Base-by-base conservation (phyloP, 2,329 filamentous ascomycete species). In the Fusarium sp. region DNA sequence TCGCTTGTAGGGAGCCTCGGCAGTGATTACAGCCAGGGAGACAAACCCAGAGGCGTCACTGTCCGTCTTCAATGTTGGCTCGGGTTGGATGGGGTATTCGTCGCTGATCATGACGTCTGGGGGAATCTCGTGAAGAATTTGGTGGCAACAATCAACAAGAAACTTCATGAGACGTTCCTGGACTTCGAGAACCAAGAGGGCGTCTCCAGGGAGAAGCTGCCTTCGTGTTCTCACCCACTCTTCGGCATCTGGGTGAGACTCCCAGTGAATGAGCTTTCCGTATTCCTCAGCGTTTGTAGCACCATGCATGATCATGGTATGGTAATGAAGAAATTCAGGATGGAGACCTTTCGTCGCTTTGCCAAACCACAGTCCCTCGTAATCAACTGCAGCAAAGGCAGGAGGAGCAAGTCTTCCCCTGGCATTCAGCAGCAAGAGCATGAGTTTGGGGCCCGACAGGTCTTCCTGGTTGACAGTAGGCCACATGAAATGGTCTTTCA, bases 401-500 rank as follows among this genome's bases (percentile, higher is more conserved):
- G 81, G 76, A 0, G 89, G 89, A 0, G 75, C 66, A 62, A 88
- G 75, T 0, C 86, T 83, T 10, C 83, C 88, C 12, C 89, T 83
- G 0, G 87, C 79, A 62, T 89, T 88, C 17, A 92, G 76, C 26
- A 91, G 80, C 12, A 91, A 77, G 0, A 84, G 81, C 14, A 91
- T 74, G 0, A 79, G 66, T 54, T 84, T 86, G 0, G 83, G 77
- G 28, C 84, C 81, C 0, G 75, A 58, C 2, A 91, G 80, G 72
- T 91, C 89, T 62, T 91, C 87, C 45, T 87, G 81, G 71, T 91
- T 91, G 76, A 91, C 85, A 51, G 86, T 82, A 0, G 89, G 89
- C 83, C 84, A 90, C 47, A 88, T 77, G 67, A 81, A 89, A 14
- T 79, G 61, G 11, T 84, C 81, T 13, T 64, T 73, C n/a, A 80